Evolutionary conservation across 2,329 filamentous ascomycete species (phyloP).

Genomic region (Pseudogymnoascus sp.): DNA sequence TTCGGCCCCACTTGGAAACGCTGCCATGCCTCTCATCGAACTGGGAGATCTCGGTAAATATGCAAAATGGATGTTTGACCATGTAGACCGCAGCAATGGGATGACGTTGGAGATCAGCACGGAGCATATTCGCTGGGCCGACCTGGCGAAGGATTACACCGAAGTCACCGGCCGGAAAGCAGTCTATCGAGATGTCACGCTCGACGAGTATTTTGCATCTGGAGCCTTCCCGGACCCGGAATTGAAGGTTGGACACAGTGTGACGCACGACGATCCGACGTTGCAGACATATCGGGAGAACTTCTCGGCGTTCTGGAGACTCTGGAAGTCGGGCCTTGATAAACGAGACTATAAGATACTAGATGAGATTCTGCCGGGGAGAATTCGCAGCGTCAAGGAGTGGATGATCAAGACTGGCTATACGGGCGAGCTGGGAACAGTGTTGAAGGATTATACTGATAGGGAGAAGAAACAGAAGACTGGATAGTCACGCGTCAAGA

Average conservation of each 20-base stretch:
- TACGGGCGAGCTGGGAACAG: slow-evolving; percentile 14
- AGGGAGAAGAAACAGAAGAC: neutral
- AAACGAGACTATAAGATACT: slow-evolving; percentile 16
- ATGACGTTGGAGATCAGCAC: slow-evolving; percentile 20
- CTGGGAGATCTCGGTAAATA: slow-evolving; percentile 20
- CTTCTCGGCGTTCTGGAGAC: slow-evolving; percentile 16
- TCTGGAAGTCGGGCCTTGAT: slow-evolving; percentile 12
- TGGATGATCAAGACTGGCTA: slow-evolving; percentile 17
- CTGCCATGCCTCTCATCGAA: slow-evolving; percentile 17
- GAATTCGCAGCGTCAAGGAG: slow-evolving; percentile 16
- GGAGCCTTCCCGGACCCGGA: slow-evolving; percentile 15
- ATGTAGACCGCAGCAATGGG: slow-evolving; percentile 17
- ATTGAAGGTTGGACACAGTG: slow-evolving; percentile 15
- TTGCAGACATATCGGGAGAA: slow-evolving; percentile 14
- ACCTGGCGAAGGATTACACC: slow-evolving; percentile 14
- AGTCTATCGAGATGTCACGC: slow-evolving; percentile 13
- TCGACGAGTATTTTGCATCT: slow-evolving; percentile 11
- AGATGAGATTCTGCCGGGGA: slow-evolving; percentile 19
- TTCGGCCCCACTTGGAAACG: slow-evolving; percentile 7
- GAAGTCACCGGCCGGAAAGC: slow-evolving; percentile 14
- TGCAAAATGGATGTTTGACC: slow-evolving; percentile 21
- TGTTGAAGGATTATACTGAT: slow-evolving; percentile 16
- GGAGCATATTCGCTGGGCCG: slow-evolving; percentile 17
- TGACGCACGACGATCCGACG: slow-evolving; percentile 16
- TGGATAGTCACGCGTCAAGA: neutral